Conservation (phyloP, 345 rosid species). For the Moricandia moricandioides region DNA sequence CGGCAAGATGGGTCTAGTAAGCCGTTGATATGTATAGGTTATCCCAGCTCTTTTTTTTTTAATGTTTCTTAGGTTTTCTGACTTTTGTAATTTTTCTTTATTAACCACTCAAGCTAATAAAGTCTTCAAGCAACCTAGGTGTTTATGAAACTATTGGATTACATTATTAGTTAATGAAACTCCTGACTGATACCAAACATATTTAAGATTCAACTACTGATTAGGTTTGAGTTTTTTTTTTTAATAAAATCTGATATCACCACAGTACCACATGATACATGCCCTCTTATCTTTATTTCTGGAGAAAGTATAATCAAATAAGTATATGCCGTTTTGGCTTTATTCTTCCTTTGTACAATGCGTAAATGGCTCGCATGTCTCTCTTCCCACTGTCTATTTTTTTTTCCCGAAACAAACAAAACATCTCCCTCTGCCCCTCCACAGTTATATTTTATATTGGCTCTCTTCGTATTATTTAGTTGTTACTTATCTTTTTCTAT, state of each 20-base stretch:
- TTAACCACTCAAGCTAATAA: not conserved
- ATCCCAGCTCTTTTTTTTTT: not conserved
- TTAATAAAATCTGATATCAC: not conserved
- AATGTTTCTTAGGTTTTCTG: not conserved
- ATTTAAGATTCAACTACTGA: slow-evolving; percentile 17
- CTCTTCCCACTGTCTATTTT: slow-evolving; percentile 6
- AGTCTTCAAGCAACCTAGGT: slow-evolving; percentile 2
- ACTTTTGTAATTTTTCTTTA: not conserved
- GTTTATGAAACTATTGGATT: slow-evolving; percentile 6
- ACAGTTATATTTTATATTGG: not conserved
- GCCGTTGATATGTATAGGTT: too few relatives aligned
- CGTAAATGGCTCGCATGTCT: slow-evolving; percentile 38
- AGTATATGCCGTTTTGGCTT: not conserved
- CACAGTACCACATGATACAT: not conserved
- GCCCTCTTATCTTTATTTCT: not conserved
- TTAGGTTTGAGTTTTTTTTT: not conserved
- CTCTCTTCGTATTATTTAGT: not conserved
- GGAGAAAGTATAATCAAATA: slow-evolving; percentile 6
- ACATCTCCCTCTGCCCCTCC: not conserved
- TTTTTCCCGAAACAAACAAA: slow-evolving; percentile 24
- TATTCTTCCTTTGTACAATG: slow-evolving; percentile 31
- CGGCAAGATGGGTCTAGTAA: not conserved
- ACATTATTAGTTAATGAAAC: slow-evolving; percentile 15
- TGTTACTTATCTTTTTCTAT: not conserved
- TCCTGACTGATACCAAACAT: slow-evolving; percentile 19